These are phyloP conservation scores for Russula foetens DNA, from an alignment of 768 basidiomycete genomes.

Conservation along the genomic window DNA sequence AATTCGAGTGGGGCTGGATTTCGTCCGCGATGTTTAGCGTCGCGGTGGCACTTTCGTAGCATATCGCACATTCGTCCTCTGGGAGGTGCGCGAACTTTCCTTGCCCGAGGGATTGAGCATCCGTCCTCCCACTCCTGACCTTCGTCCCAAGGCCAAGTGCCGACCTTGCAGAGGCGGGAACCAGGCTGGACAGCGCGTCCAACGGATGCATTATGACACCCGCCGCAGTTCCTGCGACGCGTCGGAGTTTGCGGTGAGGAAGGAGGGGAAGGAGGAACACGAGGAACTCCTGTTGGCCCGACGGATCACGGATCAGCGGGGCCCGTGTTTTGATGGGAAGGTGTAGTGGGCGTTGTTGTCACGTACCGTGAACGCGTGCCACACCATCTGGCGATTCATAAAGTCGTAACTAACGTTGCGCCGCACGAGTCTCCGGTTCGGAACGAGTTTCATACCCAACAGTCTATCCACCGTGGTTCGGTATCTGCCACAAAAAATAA, in stretches of 20 bases:
- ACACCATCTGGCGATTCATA: constrained; percentile 99
- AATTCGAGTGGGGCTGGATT: constrained; percentile 21
- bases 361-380: constrained; percentile 95
- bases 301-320: neutral
- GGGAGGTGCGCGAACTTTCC: constrained; percentile 69
- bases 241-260: constrained; percentile 56
- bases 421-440: constrained; percentile 57
- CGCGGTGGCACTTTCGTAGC: constrained; percentile 66
- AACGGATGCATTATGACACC: constrained; percentile 27
- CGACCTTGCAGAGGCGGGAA: constrained; percentile 30
- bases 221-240: constrained; percentile 32
- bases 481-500: constrained; percentile 49
- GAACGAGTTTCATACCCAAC: constrained; percentile 63
- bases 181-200: constrained; percentile 22
- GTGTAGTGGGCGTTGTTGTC: neutral
- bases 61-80: constrained; percentile 81
- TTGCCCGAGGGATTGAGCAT: constrained; percentile 17
- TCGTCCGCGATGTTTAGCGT: constrained; percentile 47
- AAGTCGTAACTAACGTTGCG: constrained; percentile 95
- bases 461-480: constrained; percentile 78
- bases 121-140: neutral
- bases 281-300: constrained; percentile 72
- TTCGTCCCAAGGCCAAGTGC: constrained; percentile 13
- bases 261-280: constrained; percentile 86
- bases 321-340: neutral